Evolutionary conservation across 2,329 filamentous ascomycete species (phyloP).

Genomic region (Aspergillus sp.): DNA sequence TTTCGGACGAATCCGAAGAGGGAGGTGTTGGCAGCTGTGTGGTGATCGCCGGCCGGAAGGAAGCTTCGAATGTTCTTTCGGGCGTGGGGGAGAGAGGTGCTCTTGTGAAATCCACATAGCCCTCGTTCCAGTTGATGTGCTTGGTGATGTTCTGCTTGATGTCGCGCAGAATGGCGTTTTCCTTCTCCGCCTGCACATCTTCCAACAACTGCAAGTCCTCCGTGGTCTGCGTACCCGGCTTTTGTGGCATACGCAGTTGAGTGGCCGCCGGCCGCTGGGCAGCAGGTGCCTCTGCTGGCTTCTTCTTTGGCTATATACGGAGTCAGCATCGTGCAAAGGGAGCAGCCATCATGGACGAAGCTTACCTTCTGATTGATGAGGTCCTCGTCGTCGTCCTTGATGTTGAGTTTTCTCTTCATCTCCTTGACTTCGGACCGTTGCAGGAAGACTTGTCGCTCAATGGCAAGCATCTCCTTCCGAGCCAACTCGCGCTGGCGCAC

Average conservation of each 20-base stretch:
- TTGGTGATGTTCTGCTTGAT: slow-evolving; percentile 85
- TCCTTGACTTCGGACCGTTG: slow-evolving; percentile 80
- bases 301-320: slow-evolving; percentile 66
- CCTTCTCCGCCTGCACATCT: slow-evolving; percentile 76
- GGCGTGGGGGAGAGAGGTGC: slow-evolving; percentile 77
- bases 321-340: slow-evolving; percentile 38
- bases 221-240: slow-evolving; percentile 72
- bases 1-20: slow-evolving; percentile 48
- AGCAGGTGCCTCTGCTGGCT: slow-evolving; percentile 59
- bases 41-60: slow-evolving; percentile 67
- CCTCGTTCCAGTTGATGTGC: slow-evolving; percentile 87
- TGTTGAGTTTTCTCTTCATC: slow-evolving; percentile 80
- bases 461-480: slow-evolving; percentile 72
- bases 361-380: slow-evolving; percentile 89
- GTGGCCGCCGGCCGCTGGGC: slow-evolving; percentile 62
- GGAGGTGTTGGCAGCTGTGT: slow-evolving; percentile 61
- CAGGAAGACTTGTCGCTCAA: slow-evolving; percentile 78
- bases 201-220: slow-evolving; percentile 75
- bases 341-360: slow-evolving; percentile 19
- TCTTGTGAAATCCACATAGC: slow-evolving; percentile 83
- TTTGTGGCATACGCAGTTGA: slow-evolving; percentile 68
- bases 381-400: slow-evolving; percentile 92
- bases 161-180: slow-evolving; percentile 75
- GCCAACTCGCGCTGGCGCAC: slow-evolving; percentile 77
- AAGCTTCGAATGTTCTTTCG: slow-evolving; percentile 60